Evolutionary conservation across 108 stramenopile species (phyloP).

Genomic region (Mediolabrus comicus): DNA sequence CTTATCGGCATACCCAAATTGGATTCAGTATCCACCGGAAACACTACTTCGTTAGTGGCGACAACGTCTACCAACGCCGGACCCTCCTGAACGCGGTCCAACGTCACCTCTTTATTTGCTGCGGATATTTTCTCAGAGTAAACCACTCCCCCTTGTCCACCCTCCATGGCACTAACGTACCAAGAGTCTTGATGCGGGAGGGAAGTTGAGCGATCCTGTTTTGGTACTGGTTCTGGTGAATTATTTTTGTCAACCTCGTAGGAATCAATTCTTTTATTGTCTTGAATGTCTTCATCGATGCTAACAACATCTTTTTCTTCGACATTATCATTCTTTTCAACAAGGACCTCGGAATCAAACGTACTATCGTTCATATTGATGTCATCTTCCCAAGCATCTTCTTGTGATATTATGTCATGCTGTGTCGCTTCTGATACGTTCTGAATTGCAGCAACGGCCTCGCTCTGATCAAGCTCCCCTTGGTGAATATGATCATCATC

Average conservation of each 20-base stretch:
- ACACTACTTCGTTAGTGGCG: neutral
- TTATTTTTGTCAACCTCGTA: conserved; percentile 30
- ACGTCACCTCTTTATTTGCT: neutral
- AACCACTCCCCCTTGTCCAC: conserved; percentile 38
- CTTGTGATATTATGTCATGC: neutral
- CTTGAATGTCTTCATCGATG: neutral
- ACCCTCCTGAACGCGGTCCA: conserved; percentile 4
- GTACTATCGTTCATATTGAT: neutral
- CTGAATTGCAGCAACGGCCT: neutral
- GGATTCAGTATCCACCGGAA: neutral
- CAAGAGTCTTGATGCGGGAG: conserved; percentile 46
- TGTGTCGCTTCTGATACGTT: neutral
- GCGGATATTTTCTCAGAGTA: neutral
- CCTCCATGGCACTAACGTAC: conserved; percentile 52
- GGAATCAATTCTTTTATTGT: neutral
- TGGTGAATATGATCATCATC: neutral
- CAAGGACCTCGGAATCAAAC: neutral
- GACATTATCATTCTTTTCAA: neutral
- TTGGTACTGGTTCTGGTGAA: conserved; percentile 36
- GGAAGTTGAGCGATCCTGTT: neutral
- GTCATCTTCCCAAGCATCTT: conserved; percentile 7
- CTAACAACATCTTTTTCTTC: neutral
- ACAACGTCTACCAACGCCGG: neutral
- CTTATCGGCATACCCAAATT: conserved; percentile 40
- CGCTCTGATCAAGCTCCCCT: neutral